phyloP scores from a whole-genome alignment of 208 protist species.

The Wallacemonas sp. region DNA sequence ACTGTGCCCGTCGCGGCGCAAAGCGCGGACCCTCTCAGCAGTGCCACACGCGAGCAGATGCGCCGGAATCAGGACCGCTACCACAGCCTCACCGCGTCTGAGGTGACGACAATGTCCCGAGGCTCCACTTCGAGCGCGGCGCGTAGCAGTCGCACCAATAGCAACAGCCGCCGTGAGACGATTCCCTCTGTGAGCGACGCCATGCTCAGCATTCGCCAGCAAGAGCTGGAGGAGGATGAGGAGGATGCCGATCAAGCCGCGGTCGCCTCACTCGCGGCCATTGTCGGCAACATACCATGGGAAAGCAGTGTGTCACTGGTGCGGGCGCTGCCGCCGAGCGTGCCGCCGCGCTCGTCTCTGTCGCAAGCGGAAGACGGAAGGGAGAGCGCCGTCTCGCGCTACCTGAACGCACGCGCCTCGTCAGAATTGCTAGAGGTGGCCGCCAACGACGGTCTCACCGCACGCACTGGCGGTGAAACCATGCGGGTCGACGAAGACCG shows the following conservation, averaged over 20 bases:
- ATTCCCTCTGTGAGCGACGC: background rate
- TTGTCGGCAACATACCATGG: background rate
- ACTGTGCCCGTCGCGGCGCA: background rate
- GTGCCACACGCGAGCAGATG: background rate
- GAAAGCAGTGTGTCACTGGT: background rate
- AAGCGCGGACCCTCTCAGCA: background rate
- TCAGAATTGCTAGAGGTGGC: too few species aligned
- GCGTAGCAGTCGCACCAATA: too few species aligned
- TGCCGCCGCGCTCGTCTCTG: background rate
- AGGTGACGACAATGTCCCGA: too few species aligned
- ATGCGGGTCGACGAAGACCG: too few species aligned
- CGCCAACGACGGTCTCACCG: too few species aligned
- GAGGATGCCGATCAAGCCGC: constrained; percentile 3
- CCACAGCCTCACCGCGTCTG: background rate
- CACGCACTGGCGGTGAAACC: too few species aligned
- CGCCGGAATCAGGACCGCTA: background rate
- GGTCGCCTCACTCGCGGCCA: constrained; percentile 3
- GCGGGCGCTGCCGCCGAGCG: background rate
- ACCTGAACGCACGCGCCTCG: background rate
- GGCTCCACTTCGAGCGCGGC: background rate
- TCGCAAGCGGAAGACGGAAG: background rate
- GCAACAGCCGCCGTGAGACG: too few species aligned
- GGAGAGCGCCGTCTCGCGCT: background rate
- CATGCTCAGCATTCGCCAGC: constrained; percentile 9
- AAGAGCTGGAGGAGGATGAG: constrained; percentile 16